Conservation (phyloP, 768 basidiomycete species). For the Tulasnella sp. region DNA sequence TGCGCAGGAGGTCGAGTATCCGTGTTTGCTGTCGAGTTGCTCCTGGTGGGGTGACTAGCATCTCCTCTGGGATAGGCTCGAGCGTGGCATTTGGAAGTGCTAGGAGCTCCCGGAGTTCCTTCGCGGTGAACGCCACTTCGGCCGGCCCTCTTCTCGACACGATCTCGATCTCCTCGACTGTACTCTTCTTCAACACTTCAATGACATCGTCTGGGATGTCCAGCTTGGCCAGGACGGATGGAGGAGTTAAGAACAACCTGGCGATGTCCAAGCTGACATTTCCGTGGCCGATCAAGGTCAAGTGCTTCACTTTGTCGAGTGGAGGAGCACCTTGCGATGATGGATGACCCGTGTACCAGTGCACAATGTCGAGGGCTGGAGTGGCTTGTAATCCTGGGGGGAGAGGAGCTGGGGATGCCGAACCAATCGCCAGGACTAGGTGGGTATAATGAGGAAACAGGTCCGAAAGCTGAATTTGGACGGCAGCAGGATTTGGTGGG, state of each 20-base stretch:
- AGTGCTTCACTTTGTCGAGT: conserved; percentile 61
- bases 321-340: conserved; percentile 55
- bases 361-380: conserved; percentile 79
- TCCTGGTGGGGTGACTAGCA: conserved; percentile 33
- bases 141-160: conserved; percentile 82
- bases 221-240: conserved; percentile 57
- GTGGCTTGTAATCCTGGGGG: conserved; percentile 40
- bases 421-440: conserved; percentile 82
- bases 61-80: conserved; percentile 52
- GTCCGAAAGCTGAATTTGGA: conserved; percentile 53
- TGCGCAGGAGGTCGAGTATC: conserved; percentile 58
- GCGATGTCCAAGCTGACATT: conserved; percentile 94
- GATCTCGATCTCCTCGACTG: conserved; percentile 73
- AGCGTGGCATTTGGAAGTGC: conserved; percentile 61
- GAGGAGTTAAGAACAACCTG: conserved; percentile 75
- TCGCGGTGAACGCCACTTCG: conserved; percentile 86
- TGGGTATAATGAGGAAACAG: conserved; percentile 75
- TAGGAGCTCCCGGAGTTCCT: conserved; percentile 85
- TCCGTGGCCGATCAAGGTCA: conserved; percentile 87
- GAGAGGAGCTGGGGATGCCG: conserved; percentile 50
- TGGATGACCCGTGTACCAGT: conserved; percentile 90
- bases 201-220: conserved; percentile 78
- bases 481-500: conserved; percentile 40
- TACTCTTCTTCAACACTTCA: conserved; percentile 55
- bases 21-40: conserved; percentile 63